A percentile compares a stretch with the other conserved stretches of the same genome.
Evolutionary conservation across 2,329 filamentous ascomycete species (phyloP).

Genomic region (Botryotinia narcissicola): DNA sequence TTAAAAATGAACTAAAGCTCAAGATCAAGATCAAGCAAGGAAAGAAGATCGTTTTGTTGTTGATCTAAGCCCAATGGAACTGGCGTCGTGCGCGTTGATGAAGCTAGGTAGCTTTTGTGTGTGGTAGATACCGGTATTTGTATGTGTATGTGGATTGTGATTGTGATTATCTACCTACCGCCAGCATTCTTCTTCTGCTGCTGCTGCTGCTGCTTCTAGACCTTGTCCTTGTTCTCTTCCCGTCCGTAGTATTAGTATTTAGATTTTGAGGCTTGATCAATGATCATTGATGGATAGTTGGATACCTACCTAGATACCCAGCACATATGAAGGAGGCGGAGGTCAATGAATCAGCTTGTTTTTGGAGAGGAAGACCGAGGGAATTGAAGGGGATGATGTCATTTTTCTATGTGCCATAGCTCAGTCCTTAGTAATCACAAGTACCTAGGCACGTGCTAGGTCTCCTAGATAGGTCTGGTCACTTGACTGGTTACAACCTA

Average conservation of each 20-base stretch:
- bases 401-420: conserved; percentile 1
- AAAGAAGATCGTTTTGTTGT: neutral
- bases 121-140: neutral
- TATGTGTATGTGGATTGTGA: neutral
- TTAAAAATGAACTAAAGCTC: neutral
- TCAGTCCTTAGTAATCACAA: neutral
- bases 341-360: neutral
- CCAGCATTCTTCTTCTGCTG: neutral
- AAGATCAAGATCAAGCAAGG: conserved; percentile 7
- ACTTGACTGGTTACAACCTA: no score
- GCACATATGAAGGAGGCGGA: neutral
- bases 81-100: conserved; percentile 4
- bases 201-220: neutral
- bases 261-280: neutral
- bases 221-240: neutral
- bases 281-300: neutral
- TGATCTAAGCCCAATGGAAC: conserved; percentile 5
- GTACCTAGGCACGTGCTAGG: neutral
- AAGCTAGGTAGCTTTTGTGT: neutral
- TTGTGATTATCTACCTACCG: neutral
- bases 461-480: neutral
- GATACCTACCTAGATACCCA: neutral
- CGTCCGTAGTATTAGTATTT: neutral
- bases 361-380: neutral
- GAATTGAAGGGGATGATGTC: neutral